Percentiles rank a stretch among this genome's conserved stretches.
phyloP scores from a whole-genome alignment of 1,284 basidiomycete species.

The Porodaedalea pini region DNA sequence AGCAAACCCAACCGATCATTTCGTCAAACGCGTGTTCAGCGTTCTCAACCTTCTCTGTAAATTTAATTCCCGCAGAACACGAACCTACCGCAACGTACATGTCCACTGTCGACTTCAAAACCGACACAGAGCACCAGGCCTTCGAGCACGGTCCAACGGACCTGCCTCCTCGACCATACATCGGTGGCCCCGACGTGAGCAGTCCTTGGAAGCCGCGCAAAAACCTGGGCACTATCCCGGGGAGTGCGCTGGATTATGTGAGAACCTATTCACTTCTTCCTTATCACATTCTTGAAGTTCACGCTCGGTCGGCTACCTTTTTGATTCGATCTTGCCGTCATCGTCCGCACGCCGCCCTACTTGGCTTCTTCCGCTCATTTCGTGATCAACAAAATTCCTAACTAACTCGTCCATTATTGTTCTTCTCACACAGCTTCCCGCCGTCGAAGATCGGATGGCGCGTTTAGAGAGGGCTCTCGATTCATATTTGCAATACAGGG shows the following conservation, averaged over 20 bases:
- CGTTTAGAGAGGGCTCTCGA: slow-evolving; percentile 23
- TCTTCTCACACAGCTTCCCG: slow-evolving; percentile 19
- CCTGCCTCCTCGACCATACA: slow-evolving; percentile 22
- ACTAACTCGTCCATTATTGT: background rate
- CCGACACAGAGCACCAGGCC: slow-evolving; percentile 7
- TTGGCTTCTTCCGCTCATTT: too few species aligned
- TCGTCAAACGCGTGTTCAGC: slow-evolving; percentile 4
- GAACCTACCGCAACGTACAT: slow-evolving; percentile 18
- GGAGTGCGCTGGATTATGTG: slow-evolving; percentile 23
- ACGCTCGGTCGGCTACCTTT: too few species aligned
- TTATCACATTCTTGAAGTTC: background rate
- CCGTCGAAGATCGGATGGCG: slow-evolving; percentile 21
- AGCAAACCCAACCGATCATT: background rate
- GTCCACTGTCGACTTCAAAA: slow-evolving; percentile 13
- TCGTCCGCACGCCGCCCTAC: too few species aligned
- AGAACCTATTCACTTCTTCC: background rate
- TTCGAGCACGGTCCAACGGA: slow-evolving; percentile 24
- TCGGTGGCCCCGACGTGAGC: slow-evolving; percentile 19
- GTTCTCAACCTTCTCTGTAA: slow-evolving; percentile 12
- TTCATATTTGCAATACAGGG: slow-evolving; percentile 20
- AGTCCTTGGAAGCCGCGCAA: slow-evolving; percentile 21
- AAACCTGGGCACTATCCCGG: slow-evolving; percentile 22
- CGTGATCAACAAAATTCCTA: background rate
- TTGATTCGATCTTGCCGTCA: too few species aligned
- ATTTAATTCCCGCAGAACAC: background rate